Conservation (phyloP, 768 basidiomycete genomes). For the Saitozyma podzolica region DNA sequence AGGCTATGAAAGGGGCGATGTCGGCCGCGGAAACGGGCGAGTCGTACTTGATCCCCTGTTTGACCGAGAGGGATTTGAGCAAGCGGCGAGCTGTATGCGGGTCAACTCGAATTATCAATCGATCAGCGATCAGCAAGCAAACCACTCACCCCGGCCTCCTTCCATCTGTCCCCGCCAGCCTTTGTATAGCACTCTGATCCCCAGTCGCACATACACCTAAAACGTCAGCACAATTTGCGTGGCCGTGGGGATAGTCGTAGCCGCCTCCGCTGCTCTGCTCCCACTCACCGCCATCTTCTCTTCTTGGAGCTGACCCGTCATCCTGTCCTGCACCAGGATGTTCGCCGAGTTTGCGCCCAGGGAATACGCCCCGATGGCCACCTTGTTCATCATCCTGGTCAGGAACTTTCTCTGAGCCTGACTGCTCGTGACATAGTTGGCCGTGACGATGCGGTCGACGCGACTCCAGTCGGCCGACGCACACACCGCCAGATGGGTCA, state of each 20-base stretch:
- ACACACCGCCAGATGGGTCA: conserved; percentile 96
- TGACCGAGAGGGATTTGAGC: conserved; percentile 84
- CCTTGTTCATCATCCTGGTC: conserved; percentile 81
- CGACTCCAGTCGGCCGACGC: conserved; percentile 89
- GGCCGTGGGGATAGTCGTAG: neutral
- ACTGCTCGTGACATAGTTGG: conserved; percentile 88
- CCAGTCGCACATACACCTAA: conserved; percentile 84
- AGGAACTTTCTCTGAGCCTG: conserved; percentile 99
- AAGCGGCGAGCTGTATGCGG: conserved; percentile 66
- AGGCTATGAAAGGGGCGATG: conserved; percentile 83
- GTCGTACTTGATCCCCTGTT: conserved; percentile 92
- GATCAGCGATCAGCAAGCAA: conserved; percentile 6
- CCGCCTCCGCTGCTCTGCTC: neutral
- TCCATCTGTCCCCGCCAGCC: conserved; percentile 87
- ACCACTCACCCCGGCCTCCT: conserved; percentile 69
- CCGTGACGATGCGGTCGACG: conserved; percentile 84
- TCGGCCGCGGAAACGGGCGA: conserved; percentile 77
- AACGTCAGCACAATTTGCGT: neutral
- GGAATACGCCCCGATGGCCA: conserved; percentile 80
- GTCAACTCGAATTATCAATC: neutral
- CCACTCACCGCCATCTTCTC: conserved; percentile 75
- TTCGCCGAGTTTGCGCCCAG: conserved; percentile 97
- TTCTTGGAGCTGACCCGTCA: conserved; percentile 88
- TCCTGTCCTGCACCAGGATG: conserved; percentile 92
- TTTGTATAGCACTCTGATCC: conserved; percentile 87